Evolutionary conservation across 2,329 filamentous ascomycete genomes (phyloP).

Genomic region (Dactylellina drechsleri): DNA sequence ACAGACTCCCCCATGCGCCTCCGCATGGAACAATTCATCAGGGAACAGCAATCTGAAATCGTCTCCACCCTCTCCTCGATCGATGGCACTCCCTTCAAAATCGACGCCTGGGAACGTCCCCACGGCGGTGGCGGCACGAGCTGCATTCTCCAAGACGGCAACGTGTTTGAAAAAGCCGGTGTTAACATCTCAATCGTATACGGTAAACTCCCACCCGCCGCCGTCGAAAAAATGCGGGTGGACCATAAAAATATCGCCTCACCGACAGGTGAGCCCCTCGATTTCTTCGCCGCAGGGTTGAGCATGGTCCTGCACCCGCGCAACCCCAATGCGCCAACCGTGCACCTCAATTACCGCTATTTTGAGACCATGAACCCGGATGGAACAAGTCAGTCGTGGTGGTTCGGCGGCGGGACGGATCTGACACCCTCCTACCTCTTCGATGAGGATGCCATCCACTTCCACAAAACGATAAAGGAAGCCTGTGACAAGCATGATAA

Average conservation of each 20-base stretch:
- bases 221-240: constrained; percentile 90
- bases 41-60: constrained; percentile 88
- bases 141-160: constrained; percentile 93
- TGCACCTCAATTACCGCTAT: constrained; percentile 98
- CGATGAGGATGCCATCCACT: constrained; percentile 95
- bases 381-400: constrained; percentile 87
- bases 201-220: constrained; percentile 83
- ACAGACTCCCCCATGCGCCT: constrained; percentile 91
- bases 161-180: constrained; percentile 97
- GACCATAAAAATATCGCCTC: constrained; percentile 91
- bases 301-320: constrained; percentile 91
- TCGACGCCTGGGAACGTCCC: constrained; percentile 82
- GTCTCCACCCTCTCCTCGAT: constrained; percentile 82
- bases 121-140: constrained; percentile 91
- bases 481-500: constrained; percentile 94
- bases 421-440: constrained; percentile 93
- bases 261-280: constrained; percentile 79
- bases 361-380: constrained; percentile 93
- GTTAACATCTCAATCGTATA: constrained; percentile 97
- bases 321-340: constrained; percentile 97
- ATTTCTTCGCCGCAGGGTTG: constrained; percentile 94
- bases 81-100: constrained; percentile 82
- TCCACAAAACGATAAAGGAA: constrained; percentile 92
- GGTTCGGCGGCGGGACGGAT: constrained; percentile 96
- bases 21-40: constrained; percentile 96